These are phyloP conservation scores for Yarrowia sp. DNA, from an alignment of 805 yeast species.

Conservation along the genomic window DNA sequence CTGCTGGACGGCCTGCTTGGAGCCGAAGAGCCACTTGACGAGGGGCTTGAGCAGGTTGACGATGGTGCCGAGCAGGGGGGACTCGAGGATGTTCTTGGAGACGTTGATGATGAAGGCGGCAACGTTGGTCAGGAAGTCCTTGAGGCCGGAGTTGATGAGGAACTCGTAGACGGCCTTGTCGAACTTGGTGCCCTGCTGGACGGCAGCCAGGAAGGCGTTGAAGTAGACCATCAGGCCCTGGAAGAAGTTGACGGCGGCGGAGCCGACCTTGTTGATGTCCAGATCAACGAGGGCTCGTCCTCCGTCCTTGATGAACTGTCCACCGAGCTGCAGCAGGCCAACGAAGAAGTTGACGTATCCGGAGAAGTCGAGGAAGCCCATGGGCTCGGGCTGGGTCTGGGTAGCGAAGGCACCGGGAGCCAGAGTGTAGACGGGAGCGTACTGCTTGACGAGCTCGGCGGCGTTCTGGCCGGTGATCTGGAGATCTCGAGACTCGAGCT, in stretches of 20 bases:
- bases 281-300: constrained; percentile 35
- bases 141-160: constrained; percentile 36
- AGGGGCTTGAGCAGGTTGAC: constrained; percentile 34
- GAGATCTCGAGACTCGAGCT: constrained; percentile 21
- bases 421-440: constrained; percentile 37
- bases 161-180: constrained; percentile 38
- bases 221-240: constrained; percentile 38
- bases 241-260: constrained; percentile 35
- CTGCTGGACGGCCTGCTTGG: constrained; percentile 35
- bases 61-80: constrained; percentile 35
- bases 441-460: constrained; percentile 32
- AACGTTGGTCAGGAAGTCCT: constrained; percentile 35
- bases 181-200: constrained; percentile 37
- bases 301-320: constrained; percentile 37
- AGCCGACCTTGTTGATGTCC: constrained; percentile 31
- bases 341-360: constrained; percentile 33
- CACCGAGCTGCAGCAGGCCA: constrained; percentile 36
- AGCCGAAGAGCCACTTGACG: constrained; percentile 31
- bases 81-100: constrained; percentile 30
- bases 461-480: constrained; percentile 25
- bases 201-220: constrained; percentile 33
- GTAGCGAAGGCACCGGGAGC: constrained; percentile 35
- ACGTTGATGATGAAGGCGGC: constrained; percentile 32
- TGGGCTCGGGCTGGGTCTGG: constrained; percentile 23
- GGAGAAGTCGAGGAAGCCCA: constrained; percentile 38